Base-by-base conservation (phyloP, 1,284 basidiomycete species). In the Fomitiporia mediterranea region DNA sequence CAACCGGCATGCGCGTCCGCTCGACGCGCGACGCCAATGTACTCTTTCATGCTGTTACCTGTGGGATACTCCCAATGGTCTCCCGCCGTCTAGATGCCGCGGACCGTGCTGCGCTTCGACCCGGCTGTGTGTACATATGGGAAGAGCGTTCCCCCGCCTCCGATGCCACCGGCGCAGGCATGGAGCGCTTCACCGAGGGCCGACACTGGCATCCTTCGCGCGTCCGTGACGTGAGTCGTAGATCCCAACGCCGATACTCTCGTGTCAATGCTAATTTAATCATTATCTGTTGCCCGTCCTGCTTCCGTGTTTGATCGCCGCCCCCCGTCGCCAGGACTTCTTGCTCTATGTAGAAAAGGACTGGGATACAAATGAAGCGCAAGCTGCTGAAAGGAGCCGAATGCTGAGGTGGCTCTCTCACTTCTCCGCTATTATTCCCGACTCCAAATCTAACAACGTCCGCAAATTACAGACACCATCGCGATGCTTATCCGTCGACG, bases 101-200 rank as follows among this genome's bases (percentile, higher is more conserved):
- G 39, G 75, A 77, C 58, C 68, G 75, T 5, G 67, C 70, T 46
- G 67, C 68, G 2, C 67, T 77, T 42, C 63, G 65, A 17, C 65
- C 74, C 7, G 75, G 75, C 47, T 70, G 70, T 60, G 71, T 76
- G 56, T 77, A 75, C 61, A 74, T 77, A 50, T 77, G 75, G 75
- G 74, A 76, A 60, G 74, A 75, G 55, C 71, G 72, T 32, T 60
- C 63, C 30, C 60, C 62, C 2, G 61, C 61, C n/a, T 66, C 69
- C 40, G 72, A 73, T 51, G 68, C 68, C 19, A 68, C 69, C 23
- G 72, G 71, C 21, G 69, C 72, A 50, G 74, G 73, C 38, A 75
- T 75, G 30, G 73, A 75, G 53, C 66, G 74, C 3, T 75, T 74
- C 65, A 77, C 75, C 1, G 75, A 77, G 49, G 74, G 75, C 21